phyloP scores from a whole-genome alignment of 805 yeast species.

The Cyberlindnera euphorbiae region DNA sequence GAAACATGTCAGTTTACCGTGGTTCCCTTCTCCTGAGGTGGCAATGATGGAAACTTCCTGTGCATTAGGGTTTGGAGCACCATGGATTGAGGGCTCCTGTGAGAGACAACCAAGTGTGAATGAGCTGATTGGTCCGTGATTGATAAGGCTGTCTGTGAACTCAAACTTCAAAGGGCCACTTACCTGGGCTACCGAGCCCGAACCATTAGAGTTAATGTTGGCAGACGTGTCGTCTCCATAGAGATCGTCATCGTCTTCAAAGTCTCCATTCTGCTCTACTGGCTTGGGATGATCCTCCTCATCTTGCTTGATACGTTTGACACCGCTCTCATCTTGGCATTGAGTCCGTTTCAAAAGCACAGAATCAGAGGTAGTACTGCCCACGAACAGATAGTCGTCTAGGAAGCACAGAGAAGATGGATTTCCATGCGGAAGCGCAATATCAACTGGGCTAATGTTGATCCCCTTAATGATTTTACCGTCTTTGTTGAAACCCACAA shows the following conservation, averaged over 20 bases:
- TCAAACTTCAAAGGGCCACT: conserved; percentile 34
- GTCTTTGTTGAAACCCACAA: conserved; percentile 31
- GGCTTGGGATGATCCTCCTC: too few relatives aligned
- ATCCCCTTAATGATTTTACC: conserved; percentile 31
- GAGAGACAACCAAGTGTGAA: conserved; percentile 61
- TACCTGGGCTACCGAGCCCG: too few relatives aligned
- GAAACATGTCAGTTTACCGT: conserved; percentile 55
- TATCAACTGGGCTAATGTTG: not conserved
- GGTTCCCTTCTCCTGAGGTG: conserved; percentile 57
- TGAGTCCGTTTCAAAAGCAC: conserved; percentile 30
- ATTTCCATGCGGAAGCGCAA: conserved; percentile 6
- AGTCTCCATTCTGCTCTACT: too few relatives aligned
- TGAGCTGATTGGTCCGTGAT: conserved; percentile 70
- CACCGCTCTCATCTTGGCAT: too few relatives aligned
- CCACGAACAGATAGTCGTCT: conserved; percentile 48
- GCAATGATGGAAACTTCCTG: conserved; percentile 65
- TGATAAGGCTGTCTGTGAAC: conserved; percentile 49
- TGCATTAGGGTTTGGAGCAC: conserved; percentile 63
- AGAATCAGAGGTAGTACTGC: conserved; percentile 57
- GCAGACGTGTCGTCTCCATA: conserved; percentile 38
- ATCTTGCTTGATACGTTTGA: not conserved
- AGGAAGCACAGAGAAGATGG: conserved; percentile 35
- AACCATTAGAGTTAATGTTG: too few relatives aligned
- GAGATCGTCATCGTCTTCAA: conserved; percentile 38
- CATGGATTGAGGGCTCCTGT: conserved; percentile 49